A percentile compares a stretch with the other conserved stretches of the same genome.
Conservation (phyloP, 352 stramenopile species). For the Stephanocyclus meneghinianus region DNA sequence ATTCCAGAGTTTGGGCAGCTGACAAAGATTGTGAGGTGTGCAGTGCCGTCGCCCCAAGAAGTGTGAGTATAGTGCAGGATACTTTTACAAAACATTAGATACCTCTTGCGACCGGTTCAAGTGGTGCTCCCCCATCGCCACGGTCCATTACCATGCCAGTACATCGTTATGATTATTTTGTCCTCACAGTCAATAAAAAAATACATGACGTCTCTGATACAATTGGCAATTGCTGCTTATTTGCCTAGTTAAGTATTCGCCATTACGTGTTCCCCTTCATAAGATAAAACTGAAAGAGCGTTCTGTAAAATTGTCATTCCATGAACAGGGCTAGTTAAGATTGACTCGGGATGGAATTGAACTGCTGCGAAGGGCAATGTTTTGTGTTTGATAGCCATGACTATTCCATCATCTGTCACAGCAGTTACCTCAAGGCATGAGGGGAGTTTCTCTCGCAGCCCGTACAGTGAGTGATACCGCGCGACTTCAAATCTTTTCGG, state of each 20-base stretch:
- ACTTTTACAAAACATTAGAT: too few relatives aligned
- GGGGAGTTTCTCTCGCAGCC: conserved; percentile 78
- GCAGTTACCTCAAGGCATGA: conserved; percentile 81
- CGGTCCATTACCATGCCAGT: too few relatives aligned
- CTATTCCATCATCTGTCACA: conserved; percentile 83
- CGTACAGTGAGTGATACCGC: conserved; percentile 88
- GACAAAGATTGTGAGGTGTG: too few relatives aligned
- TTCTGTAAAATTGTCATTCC: conserved; percentile 83
- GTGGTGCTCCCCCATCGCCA: too few relatives aligned
- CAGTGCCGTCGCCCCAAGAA: too few relatives aligned
- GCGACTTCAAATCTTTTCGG: conserved; percentile 86
- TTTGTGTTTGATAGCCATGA: conserved; percentile 88
- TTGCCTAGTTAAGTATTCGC: not conserved
- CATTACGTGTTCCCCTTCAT: conserved; percentile 29
- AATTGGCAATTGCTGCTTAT: not conserved
- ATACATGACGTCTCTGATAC: too few relatives aligned
- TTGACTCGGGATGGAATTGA: conserved; percentile 89
- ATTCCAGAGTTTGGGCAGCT: too few relatives aligned
- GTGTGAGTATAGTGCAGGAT: too few relatives aligned
- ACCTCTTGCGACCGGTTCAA: too few relatives aligned
- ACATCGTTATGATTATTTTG: too few relatives aligned
- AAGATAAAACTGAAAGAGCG: conserved; percentile 64
- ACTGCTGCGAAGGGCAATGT: conserved; percentile 86
- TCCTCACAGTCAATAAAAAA: too few relatives aligned
- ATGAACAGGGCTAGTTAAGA: conserved; percentile 76